Evolutionary conservation across 1,284 basidiomycete species (phyloP).

Genomic region (Coniferiporia weirii): DNA sequence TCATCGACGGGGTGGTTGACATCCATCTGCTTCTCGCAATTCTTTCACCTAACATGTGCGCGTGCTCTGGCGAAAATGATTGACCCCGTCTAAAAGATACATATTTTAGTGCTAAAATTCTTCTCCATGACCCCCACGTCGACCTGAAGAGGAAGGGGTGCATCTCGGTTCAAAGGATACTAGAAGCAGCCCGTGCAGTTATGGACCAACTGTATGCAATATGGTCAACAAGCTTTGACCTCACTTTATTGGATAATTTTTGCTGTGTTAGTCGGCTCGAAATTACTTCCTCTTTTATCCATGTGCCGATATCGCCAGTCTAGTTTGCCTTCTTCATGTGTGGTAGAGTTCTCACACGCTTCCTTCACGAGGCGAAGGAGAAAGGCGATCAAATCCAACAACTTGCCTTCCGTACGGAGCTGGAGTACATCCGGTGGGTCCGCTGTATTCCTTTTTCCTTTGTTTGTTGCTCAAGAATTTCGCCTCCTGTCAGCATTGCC

Average conservation of each 20-base stretch:
- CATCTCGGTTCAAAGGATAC: conserved; percentile 58
- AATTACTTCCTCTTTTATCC: conserved; percentile 12
- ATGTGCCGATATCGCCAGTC: conserved; percentile 4
- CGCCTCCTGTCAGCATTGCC: conserved; percentile 39
- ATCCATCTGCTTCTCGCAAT: conserved; percentile 61
- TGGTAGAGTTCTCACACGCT: conserved; percentile 59
- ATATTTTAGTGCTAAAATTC: conserved; percentile 47
- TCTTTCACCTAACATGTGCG: conserved; percentile 60
- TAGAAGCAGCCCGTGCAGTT: conserved; percentile 58
- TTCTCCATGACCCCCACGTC: conserved; percentile 70
- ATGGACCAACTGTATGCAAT: conserved; percentile 63
- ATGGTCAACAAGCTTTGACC: conserved; percentile 64
- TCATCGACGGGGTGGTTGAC: conserved; percentile 53
- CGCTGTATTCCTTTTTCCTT: conserved; percentile 16
- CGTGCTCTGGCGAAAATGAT: conserved; percentile 12
- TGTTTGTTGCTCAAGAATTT: conserved; percentile 10
- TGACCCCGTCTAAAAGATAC: neutral
- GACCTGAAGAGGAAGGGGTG: conserved; percentile 51
- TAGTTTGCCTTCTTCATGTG: conserved; percentile 68
- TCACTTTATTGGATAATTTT: conserved; percentile 58
- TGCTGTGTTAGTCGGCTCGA: conserved; percentile 40
- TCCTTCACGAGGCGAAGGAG: conserved; percentile 54
- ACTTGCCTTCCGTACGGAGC: conserved; percentile 49
- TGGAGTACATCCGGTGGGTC: conserved; percentile 59
- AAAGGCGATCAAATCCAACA: conserved; percentile 48